A percentile compares a stretch with the other conserved stretches of the same genome.
These are phyloP conservation scores for Acer yangbiense DNA, from an alignment of 345 rosid species.

Conservation along the genomic window DNA sequence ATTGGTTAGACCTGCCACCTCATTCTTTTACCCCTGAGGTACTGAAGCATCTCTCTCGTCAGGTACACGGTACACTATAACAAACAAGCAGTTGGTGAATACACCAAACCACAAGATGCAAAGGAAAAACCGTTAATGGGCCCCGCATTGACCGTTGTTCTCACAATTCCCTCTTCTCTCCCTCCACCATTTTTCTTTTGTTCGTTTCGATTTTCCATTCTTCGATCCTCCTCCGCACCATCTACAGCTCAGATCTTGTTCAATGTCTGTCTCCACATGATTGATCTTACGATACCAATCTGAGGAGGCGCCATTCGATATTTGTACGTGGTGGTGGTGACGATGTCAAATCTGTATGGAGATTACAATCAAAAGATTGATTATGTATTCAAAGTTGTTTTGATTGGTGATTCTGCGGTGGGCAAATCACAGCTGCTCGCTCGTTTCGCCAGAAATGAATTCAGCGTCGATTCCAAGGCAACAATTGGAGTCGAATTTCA, in stretches of 20 bases:
- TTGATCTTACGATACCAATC: not conserved
- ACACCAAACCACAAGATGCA: conserved; percentile 1
- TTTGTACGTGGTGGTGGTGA: conserved; percentile 3
- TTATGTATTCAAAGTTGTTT: conserved; percentile 78
- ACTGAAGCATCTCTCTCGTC: no score
- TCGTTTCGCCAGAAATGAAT: conserved; percentile 78
- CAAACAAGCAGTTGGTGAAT: no score
- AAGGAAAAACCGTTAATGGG: conserved; percentile 40
- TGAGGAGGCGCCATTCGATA: not conserved
- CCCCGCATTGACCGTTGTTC: conserved; percentile 61
- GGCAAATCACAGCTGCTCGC: conserved; percentile 83
- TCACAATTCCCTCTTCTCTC: conserved; percentile 23
- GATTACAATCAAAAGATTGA: conserved; percentile 85
- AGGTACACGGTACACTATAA: no score
- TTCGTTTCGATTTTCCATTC: no score
- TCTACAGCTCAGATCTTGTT: not conserved
- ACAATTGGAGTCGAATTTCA: conserved; percentile 91
- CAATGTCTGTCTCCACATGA: conserved; percentile 15
- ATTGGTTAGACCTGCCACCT: no score
- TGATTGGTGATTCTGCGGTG: conserved; percentile 87
- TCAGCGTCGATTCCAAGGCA: conserved; percentile 79
- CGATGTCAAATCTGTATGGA: conserved; percentile 69
- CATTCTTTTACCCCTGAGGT: no score
- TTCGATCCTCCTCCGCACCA: no score
- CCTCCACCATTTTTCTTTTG: not conserved